phyloP scores from a whole-genome alignment of 2,329 filamentous ascomycete species.

The Calonectria naviculata region DNA sequence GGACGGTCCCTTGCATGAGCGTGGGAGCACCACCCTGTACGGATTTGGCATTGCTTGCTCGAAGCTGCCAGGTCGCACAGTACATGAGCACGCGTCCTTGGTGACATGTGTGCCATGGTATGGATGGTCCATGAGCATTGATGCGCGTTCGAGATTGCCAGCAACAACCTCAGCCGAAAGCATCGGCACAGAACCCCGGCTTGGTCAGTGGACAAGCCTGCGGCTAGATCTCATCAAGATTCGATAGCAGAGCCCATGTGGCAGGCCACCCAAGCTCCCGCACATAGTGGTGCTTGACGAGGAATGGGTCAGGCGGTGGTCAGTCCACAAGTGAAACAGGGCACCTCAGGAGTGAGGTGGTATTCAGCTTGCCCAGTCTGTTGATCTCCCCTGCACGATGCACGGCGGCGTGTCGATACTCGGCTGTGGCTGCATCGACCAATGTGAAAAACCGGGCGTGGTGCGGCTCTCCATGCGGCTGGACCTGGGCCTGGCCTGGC shows the following conservation, averaged over 20 bases:
- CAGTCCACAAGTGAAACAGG: slow-evolving; percentile 11
- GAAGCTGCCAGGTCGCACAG: slow-evolving; percentile 4
- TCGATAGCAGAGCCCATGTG: slow-evolving; percentile 14
- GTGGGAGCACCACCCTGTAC: neutral
- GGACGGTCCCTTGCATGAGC: slow-evolving; percentile 10
- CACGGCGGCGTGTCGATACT: slow-evolving; percentile 4
- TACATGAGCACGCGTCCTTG: neutral
- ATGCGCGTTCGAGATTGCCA: neutral
- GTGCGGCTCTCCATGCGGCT: slow-evolving; percentile 15
- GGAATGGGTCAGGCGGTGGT: slow-evolving; percentile 2
- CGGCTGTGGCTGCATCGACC: slow-evolving; percentile 11
- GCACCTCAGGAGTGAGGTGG: slow-evolving; percentile 1
- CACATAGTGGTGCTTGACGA: neutral
- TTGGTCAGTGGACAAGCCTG: neutral
- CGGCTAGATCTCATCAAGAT: slow-evolving; percentile 29
- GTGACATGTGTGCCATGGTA: neutral
- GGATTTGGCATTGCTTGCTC: slow-evolving; percentile 4
- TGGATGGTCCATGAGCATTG: neutral
- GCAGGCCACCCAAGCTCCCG: slow-evolving; percentile 1
- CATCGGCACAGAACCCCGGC: neutral
- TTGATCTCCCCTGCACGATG: slow-evolving; percentile 10
- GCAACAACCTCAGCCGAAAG: neutral
- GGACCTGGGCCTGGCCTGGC: neutral
- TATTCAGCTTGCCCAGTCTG: neutral
- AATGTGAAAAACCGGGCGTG: neutral